phyloP scores from a whole-genome alignment of 1,284 basidiomycete species.

The Hymenochaete sp. region DNA sequence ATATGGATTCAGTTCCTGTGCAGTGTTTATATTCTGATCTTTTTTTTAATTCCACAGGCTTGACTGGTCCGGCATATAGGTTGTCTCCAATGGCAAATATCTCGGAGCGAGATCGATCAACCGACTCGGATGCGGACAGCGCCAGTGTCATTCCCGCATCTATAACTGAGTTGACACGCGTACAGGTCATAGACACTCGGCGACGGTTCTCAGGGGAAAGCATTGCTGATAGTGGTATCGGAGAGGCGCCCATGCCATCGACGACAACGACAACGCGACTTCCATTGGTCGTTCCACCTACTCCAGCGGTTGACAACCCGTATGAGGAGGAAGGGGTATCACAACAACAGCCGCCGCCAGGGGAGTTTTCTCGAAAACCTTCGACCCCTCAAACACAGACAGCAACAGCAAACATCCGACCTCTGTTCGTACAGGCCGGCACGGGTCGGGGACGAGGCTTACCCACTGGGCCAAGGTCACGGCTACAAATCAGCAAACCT shows the following conservation, averaged over 20 bases:
- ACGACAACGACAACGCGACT: background rate
- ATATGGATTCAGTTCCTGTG: slow-evolving; percentile 21
- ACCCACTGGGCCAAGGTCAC: slow-evolving; percentile 20
- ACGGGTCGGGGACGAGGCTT: slow-evolving; percentile 8
- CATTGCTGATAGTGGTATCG: slow-evolving; percentile 4
- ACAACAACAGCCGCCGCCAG: slow-evolving; percentile 1
- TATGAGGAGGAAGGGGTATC: background rate
- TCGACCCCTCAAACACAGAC: slow-evolving; percentile 1
- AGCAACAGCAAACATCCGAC: background rate
- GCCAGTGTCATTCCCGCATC: slow-evolving; percentile 14
- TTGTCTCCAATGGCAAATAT: slow-evolving; percentile 12
- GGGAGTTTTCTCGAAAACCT: too few species aligned
- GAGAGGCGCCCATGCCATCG: background rate
- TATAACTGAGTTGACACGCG: slow-evolving; percentile 12
- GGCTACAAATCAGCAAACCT: slow-evolving; percentile 28
- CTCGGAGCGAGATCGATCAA: slow-evolving; percentile 10
- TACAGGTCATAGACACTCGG: slow-evolving; percentile 13
- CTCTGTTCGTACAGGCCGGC: slow-evolving; percentile 1
- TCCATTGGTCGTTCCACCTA: background rate
- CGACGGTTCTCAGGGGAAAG: slow-evolving; percentile 7
- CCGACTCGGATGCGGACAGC: slow-evolving; percentile 9
- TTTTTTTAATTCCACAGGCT: slow-evolving; percentile 17
- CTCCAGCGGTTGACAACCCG: background rate
- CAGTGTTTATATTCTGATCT: background rate
- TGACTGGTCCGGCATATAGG: slow-evolving; percentile 19